These are phyloP conservation scores for Moniliella sp. DNA, from an alignment of 1,284 basidiomycete species.

Conservation along the genomic window DNA sequence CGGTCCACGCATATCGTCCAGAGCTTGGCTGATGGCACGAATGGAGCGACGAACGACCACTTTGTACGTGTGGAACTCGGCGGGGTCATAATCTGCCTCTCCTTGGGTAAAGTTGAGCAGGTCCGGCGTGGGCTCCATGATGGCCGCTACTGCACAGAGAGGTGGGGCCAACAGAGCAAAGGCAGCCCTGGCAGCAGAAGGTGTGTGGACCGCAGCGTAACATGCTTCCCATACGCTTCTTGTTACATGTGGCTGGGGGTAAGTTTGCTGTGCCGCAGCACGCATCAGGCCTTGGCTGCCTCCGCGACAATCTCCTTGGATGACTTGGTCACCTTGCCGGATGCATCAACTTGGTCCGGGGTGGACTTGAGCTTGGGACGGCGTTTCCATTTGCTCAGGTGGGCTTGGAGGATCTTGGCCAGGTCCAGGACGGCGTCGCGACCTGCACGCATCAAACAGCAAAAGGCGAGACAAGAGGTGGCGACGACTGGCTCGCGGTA, in stretches of 20 bases:
- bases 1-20: too few species aligned
- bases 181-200: neutral
- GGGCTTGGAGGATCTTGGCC: neutral
- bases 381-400: neutral
- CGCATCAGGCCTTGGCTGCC: neutral
- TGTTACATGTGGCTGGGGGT: neutral
- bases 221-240: neutral
- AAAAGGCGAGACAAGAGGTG: neutral
- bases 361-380: too few species aligned
- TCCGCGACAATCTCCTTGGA: neutral
- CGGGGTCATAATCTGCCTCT: neutral
- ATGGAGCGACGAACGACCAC: too few species aligned
- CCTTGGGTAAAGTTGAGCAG: neutral
- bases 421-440: neutral
- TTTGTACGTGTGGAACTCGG: neutral
- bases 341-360: neutral
- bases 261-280: too few species aligned
- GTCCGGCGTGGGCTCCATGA: neutral
- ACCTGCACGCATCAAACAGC: neutral
- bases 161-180: neutral
- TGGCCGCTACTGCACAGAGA: neutral
- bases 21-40: neutral
- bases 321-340: neutral
- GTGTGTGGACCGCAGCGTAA: neutral
- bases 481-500: too few species aligned